Base-by-base conservation (phyloP, 495 filamentous ascomycete genomes). In the Melanomma pulvis-pyrius region DNA sequence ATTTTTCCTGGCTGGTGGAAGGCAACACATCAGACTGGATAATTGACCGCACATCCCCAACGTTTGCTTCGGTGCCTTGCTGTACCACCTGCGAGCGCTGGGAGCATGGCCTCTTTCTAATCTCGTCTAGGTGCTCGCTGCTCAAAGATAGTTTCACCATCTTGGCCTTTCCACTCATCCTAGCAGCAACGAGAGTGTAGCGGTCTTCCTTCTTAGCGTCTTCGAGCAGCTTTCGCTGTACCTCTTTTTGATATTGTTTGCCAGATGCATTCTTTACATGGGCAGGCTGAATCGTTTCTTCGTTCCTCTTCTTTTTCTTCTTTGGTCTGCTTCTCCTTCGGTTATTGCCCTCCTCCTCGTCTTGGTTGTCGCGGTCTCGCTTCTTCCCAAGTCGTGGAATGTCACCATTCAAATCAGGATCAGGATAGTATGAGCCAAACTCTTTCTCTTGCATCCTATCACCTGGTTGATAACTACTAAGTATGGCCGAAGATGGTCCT, bases 131-230 rank as follows among this genome's bases (percentile, higher is more conserved):
- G 25, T 51, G 61, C 8, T 69, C 61, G 19, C 39, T 59, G 29
- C 48, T 55, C 12, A 76, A 36, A 5, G 32, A 58, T 1, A 79
- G 59, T 34, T 60, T 74, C 2, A 77, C 75, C n/a, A 79, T 61
- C 52, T 69, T 73, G 2, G 62, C 62, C 59, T 76, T 78, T 25
- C 64, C 65, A 53, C 70, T 69, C 59, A 76, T 71, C 25, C 67
- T 59, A 30, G 77, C 77, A 30, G 68, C 67, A 24, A 77, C 69
- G 58, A 74, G 72, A 49, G 75, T 74, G 54, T 70, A 77, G 0
- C 74, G 71, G 34, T 73, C 76, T 32, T 75, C 68, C 29, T 65
- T 68, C 65, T 73, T 74, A n/a, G 77, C 77, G 32, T 75, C 74
- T 17, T 78, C 76, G 15, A 79, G 68, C 17, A 73, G 59, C 32